Base-by-base conservation (phyloP, 1,284 basidiomycete genomes). In the Hymenochaete sp. region DNA sequence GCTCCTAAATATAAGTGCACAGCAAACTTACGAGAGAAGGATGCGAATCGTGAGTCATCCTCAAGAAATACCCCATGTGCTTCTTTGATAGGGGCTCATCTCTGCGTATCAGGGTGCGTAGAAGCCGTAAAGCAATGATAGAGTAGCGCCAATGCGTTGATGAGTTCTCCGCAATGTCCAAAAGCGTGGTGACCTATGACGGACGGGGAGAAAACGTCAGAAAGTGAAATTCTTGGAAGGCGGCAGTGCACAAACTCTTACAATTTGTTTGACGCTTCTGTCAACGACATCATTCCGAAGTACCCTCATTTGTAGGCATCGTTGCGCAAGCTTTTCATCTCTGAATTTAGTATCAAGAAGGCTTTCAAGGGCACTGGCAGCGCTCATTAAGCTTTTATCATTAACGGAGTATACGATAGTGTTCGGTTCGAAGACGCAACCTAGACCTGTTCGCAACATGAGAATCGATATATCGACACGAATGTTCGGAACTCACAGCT, bases 141-240 rank as follows among this genome's bases (percentile, higher is more conserved):
- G 72, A 69, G 61, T 93, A 96, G 45, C 81, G 74, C 91, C 91
- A 93, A 61, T 95, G 87, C 10, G 84, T 85, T 14, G 66, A 61
- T 2, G 70, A 51, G n/a, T 73, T 72, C 14, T 70, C 67, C 2
- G 72, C 81, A 22, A 82, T 69, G 21, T 70, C 65, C 22, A 81
- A 58, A 16, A 81, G 1, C 53, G 51, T 22, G 60, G 70, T 75
- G 77, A 50, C 32, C 26, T 24, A 26, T 9, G 14, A 16, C 24
- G 26, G 11, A 16, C 24, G n/a, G 37, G n/a, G 21, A 24, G 18
- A 46, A 31, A 31, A 24, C 13, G 39, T 36, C 25, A 39, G 11
- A 39, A 36, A n/a, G 13, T 42, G 14, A n/a, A 42, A 31, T 16
- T n/a, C 21, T 5, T n/a, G n/a, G n/a, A n/a, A n/a, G n/a, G n/a